These are phyloP conservation scores for Cryptococcus wingfieldii DNA, from an alignment of 1,284 basidiomycete species.

Conservation along the genomic window DNA sequence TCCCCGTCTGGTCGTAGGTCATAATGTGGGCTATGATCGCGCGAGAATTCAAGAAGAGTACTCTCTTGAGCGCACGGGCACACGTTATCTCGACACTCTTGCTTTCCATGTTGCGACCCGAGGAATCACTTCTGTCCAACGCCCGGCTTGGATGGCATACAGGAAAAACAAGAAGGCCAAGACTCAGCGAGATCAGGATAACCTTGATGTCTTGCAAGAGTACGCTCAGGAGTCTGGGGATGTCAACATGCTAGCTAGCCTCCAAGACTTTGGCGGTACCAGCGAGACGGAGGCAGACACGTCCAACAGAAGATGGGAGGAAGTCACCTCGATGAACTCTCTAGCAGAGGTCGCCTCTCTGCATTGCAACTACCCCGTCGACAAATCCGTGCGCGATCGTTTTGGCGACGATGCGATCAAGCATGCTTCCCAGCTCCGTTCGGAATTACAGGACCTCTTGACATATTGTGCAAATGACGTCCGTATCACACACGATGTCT, in stretches of 20 bases:
- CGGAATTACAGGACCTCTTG: conserved; percentile 71
- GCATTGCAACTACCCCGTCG: conserved; percentile 75
- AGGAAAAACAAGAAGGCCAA: conserved; percentile 52
- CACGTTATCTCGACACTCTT: conserved; percentile 91
- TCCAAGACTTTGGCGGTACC: conserved; percentile 27
- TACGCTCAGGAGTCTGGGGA: conserved; percentile 54
- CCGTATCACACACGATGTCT: conserved; percentile 77
- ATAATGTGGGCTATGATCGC: conserved; percentile 94
- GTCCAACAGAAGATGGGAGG: conserved; percentile 64
- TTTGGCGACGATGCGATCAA: conserved; percentile 55
- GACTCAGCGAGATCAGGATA: conserved; percentile 32
- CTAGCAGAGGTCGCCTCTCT: conserved; percentile 86
- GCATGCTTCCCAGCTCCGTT: conserved; percentile 58
- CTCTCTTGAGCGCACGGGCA: conserved; percentile 61
- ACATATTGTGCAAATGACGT: conserved; percentile 87
- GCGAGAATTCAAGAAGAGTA: conserved; percentile 84
- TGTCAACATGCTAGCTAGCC: conserved; percentile 40
- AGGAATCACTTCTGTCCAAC: conserved; percentile 91
- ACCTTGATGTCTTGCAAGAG: conserved; percentile 47
- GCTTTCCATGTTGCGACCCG: conserved; percentile 89
- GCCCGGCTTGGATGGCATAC: conserved; percentile 86
- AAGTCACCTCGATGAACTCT: conserved; percentile 86
- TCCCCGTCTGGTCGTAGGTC: conserved; percentile 75
- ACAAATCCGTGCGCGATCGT: conserved; percentile 75
- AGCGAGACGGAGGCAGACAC: conserved; percentile 41